Percentiles rank a stretch among this genome's conserved stretches.
These are phyloP conservation scores for Ogataea ganodermae DNA, from an alignment of 805 yeast species.

Conservation along the genomic window DNA sequence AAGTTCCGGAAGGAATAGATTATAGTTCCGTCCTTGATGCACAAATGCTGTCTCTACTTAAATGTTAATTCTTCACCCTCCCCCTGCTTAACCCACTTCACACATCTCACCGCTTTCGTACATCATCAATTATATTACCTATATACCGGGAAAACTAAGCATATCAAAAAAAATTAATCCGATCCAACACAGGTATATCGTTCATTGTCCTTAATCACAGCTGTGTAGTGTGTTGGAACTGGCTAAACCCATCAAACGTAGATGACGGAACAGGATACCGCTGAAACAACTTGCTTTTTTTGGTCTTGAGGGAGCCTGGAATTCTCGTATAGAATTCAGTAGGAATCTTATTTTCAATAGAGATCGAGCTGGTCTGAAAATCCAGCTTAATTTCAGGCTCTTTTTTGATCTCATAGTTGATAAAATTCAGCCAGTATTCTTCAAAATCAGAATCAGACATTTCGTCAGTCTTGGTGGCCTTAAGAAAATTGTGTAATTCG, in stretches of 20 bases:
- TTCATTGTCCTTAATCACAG: background rate
- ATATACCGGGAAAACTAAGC: background rate
- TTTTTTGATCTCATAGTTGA: slow-evolving; percentile 34
- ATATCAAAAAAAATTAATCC: background rate
- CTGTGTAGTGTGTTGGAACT: slow-evolving; percentile 5
- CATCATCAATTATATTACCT: slow-evolving; percentile 5
- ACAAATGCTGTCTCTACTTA: too few relatives aligned
- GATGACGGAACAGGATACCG: slow-evolving; percentile 20
- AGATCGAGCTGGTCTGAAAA: slow-evolving; percentile 34
- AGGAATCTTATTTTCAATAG: slow-evolving; percentile 24
- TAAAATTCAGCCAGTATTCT: slow-evolving; percentile 70
- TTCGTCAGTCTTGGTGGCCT: slow-evolving; percentile 54
- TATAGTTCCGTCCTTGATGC: too few relatives aligned
- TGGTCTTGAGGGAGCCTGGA: slow-evolving; percentile 26
- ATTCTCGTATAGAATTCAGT: slow-evolving; percentile 22
- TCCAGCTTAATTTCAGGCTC: slow-evolving; percentile 77
- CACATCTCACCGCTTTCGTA: background rate
- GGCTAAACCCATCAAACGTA: slow-evolving; percentile 19
- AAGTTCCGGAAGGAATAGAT: background rate
- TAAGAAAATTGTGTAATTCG: slow-evolving; percentile 62
- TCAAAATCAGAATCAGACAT: slow-evolving; percentile 66
- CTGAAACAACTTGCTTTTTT: slow-evolving; percentile 62
- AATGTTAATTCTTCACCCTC: too few relatives aligned
- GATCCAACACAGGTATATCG: background rate
- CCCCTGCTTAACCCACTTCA: too few relatives aligned